phyloP scores from a whole-genome alignment of 805 yeast genomes.

The Starmerella floris region DNA sequence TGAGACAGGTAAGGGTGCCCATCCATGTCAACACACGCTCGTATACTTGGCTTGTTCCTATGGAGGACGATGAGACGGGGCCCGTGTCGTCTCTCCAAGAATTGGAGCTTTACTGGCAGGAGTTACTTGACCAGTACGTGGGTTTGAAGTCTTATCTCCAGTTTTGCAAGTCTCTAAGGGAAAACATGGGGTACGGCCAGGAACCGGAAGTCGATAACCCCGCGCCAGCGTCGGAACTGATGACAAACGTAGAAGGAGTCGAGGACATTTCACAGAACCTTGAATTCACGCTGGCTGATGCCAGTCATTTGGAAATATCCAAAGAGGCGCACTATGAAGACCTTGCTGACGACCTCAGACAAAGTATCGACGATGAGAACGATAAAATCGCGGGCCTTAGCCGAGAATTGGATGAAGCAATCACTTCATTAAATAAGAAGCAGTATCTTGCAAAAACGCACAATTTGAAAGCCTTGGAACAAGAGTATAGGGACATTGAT shows the following conservation, averaged over 20 bases:
- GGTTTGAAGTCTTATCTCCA: neutral
- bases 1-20: no score
- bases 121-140: neutral
- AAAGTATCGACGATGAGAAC: neutral
- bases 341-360: neutral
- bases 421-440: neutral
- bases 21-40: no score
- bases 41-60: no score
- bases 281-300: neutral
- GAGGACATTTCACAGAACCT: neutral
- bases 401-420: neutral
- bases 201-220: neutral
- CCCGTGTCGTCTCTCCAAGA: neutral
- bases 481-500: neutral
- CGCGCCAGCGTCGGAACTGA: neutral
- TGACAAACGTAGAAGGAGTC: no score
- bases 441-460: neutral
- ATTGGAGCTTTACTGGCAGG: neutral
- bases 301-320: neutral
- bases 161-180: neutral
- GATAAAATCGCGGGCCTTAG: neutral
- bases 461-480: neutral
- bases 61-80: no score
- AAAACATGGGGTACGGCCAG: neutral
- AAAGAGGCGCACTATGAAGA: conserved; percentile 1